Percentiles rank a stretch among this genome's conserved stretches.
Conservation (phyloP, 148 eudicot species). For the Rhododendron ovatum region DNA sequence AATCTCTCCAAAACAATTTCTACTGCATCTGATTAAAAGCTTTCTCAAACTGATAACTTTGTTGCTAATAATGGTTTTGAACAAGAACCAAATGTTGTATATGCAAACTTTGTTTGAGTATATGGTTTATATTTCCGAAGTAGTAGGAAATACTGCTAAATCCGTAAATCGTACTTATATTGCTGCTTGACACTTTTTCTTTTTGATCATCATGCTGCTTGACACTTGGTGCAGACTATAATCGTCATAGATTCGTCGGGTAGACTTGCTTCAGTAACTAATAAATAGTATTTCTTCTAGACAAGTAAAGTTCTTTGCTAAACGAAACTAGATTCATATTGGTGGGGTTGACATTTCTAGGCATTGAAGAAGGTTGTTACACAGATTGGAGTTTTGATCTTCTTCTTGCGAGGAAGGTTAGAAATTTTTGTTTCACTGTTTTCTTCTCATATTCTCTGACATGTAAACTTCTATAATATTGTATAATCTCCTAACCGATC, state of each 20-base stretch:
- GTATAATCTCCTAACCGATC: background rate
- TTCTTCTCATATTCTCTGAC: background rate
- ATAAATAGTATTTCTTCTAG: background rate
- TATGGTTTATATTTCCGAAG: background rate
- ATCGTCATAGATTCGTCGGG: background rate
- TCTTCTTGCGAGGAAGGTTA: conserved; percentile 83
- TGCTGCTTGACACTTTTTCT: background rate
- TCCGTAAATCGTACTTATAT: background rate
- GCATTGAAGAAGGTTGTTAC: conserved; percentile 85
- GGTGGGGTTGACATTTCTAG: conserved; percentile 28
- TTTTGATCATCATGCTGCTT: background rate
- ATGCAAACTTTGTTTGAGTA: background rate
- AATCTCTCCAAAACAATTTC: background rate
- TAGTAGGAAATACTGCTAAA: background rate
- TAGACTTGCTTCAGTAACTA: background rate
- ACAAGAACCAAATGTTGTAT: background rate
- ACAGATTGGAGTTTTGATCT: conserved; percentile 83
- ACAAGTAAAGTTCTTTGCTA: background rate
- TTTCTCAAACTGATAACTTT: background rate
- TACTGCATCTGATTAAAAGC: background rate
- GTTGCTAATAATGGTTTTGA: background rate
- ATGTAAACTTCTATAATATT: background rate
- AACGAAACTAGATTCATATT: background rate
- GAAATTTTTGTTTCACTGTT: conserved; percentile 12
- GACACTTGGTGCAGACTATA: background rate